phyloP scores from a whole-genome alignment of 768 basidiomycete species.

The Mycena rebaudengoi region DNA sequence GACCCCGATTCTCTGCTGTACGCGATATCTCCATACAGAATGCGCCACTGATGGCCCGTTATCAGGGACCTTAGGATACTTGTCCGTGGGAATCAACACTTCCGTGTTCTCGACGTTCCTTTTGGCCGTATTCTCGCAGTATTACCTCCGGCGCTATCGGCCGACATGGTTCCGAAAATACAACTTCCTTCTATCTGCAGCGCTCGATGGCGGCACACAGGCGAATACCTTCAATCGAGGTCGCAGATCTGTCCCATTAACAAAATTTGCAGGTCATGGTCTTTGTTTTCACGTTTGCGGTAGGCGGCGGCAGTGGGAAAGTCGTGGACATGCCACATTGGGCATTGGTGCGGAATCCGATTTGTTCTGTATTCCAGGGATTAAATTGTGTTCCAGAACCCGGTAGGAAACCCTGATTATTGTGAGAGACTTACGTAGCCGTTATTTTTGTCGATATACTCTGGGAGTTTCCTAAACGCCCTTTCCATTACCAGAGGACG shows the following conservation, averaged over 20 bases:
- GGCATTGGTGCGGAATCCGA: slow-evolving; percentile 52
- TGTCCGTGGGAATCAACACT: slow-evolving; percentile 60
- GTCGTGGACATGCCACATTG: slow-evolving; percentile 46
- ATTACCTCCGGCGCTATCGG: slow-evolving; percentile 52
- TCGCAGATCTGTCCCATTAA: slow-evolving; percentile 24
- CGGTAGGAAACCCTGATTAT: too few species aligned
- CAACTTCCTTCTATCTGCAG: slow-evolving; percentile 51
- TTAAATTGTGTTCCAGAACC: too few species aligned
- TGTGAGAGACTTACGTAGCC: too few species aligned
- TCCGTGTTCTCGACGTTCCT: slow-evolving; percentile 50
- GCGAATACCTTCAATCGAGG: slow-evolving; percentile 29
- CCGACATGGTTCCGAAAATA: slow-evolving; percentile 58
- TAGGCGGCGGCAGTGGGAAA: slow-evolving; percentile 56
- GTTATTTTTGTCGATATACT: too few species aligned
- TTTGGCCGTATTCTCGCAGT: slow-evolving; percentile 56
- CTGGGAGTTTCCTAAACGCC: too few species aligned
- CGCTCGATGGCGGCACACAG: slow-evolving; percentile 49
- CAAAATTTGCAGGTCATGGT: slow-evolving; percentile 69
- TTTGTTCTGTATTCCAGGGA: too few species aligned
- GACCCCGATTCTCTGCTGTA: slow-evolving; percentile 55
- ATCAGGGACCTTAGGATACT: slow-evolving; percentile 56
- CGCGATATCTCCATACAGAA: neutral
- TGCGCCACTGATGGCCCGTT: neutral
- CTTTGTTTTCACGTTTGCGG: slow-evolving; percentile 58
- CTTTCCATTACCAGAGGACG: too few species aligned